Evolutionary conservation across 108 stramenopile species (phyloP), one percentile per base, ranked within the genome.

Genomic region (Ochromonas danica): DNA sequence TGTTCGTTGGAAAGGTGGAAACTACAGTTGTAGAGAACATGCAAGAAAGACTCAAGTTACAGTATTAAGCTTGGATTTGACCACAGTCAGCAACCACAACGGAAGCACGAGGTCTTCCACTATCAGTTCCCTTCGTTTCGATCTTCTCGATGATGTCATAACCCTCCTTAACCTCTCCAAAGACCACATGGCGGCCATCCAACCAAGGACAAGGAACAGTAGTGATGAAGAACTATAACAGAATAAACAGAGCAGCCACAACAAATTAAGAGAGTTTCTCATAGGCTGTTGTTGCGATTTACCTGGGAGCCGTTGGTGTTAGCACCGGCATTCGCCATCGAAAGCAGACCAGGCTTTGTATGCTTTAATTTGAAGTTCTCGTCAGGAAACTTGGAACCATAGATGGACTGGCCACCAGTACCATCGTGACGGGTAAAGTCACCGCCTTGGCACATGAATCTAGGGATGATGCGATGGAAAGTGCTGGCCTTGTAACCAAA

Each of bases 271-370:
- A 10, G 22, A 10, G 51, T 57, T 10, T 57, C 51, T 17, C 51
- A 10, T 10, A 10, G 17, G 51, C 10, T 10, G 51, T 10, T 22
- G 22, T 57, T 22, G 51, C 51, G 51, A 57, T 10, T 6, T 67
- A 67, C 63, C 63, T 67, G 63, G 6, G 63, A 67, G 17, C 63
- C 63, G 63, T 67, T 67, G 17, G 63, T 67, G 3, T 25, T 25
- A 36, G 63, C 14, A 1, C 98, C 98, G 0, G 94, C 85, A 88
- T 99, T 99, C 43, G 98, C 98, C 97, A 97, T 98, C 51, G 91
- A 89, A 38, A 99, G 86, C 75, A 97, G 74, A 78, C 90, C 94
- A 2, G 83, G 70, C 81, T 94, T 87, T 80, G 90, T 89, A 87
- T 94, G 94, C 80, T 90, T 94, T n/a, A 99, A 87, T 61, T 85